Conservation (phyloP, 495 filamentous ascomycete species). For the Penicillium arizonense region DNA sequence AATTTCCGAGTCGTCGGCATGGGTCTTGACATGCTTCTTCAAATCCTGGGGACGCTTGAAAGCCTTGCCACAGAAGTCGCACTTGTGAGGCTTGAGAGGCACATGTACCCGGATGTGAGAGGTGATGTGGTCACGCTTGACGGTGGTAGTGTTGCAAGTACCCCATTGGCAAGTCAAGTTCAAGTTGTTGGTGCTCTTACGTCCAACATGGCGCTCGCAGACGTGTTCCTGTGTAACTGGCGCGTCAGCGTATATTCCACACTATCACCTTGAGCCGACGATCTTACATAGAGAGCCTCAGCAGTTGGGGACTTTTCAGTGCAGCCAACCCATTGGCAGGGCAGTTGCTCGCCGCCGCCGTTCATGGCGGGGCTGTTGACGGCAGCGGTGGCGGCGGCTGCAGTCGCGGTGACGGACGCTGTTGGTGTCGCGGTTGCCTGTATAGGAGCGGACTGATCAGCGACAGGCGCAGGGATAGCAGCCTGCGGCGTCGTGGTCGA, state of each 20-base stretch:
- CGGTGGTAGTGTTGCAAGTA: conserved; percentile 90
- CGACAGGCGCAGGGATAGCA: conserved; percentile 27
- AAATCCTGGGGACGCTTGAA: conserved; percentile 99
- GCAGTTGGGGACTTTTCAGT: conserved; percentile 75
- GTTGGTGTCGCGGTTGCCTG: conserved; percentile 19
- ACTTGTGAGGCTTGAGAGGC: conserved; percentile 96
- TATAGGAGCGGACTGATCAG: conserved; percentile 21
- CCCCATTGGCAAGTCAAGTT: conserved; percentile 98
- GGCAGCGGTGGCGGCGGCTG: conserved; percentile 44
- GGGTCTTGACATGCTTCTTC: conserved; percentile 99
- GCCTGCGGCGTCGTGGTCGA: conserved; percentile 21
- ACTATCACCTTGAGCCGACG: background rate
- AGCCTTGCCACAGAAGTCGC: conserved; percentile 96
- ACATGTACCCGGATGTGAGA: conserved; percentile 99
- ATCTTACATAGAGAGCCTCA: conserved; percentile 86
- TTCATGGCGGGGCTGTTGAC: conserved; percentile 39
- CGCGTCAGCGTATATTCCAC: background rate
- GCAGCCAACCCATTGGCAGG: conserved; percentile 87
- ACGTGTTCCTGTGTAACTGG: conserved; percentile 75
- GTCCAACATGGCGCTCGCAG: conserved; percentile 96
- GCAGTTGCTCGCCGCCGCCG: conserved; percentile 55
- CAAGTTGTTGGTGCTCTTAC: conserved; percentile 98
- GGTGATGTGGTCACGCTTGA: conserved; percentile 99
- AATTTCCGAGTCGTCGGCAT: conserved; percentile 93
- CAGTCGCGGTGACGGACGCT: conserved; percentile 36